Conservation (phyloP, 305 asterid genomes). For the Fraxinus greggii region DNA sequence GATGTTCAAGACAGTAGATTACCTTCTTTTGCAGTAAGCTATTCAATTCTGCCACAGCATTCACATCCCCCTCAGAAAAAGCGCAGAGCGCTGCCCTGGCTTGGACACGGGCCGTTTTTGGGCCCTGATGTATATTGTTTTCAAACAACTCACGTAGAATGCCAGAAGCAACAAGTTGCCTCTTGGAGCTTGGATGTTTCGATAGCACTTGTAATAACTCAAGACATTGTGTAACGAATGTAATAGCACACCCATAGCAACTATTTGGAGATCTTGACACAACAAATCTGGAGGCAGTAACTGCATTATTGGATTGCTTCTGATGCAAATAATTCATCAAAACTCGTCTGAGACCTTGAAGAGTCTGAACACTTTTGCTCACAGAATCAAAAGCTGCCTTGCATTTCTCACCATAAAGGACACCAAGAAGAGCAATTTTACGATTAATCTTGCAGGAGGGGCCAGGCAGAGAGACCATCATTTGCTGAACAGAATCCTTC, state of each 20-base stretch:
- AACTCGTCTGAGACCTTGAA: slow-evolving; percentile 96
- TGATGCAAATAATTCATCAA: slow-evolving; percentile 93
- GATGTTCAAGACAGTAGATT: slow-evolving; percentile 95
- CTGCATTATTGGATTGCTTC: slow-evolving; percentile 74
- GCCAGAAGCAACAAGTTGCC: slow-evolving; percentile 93
- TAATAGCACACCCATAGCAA: slow-evolving; percentile 98
- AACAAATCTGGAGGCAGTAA: slow-evolving; percentile 84
- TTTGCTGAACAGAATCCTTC: slow-evolving; percentile 99
- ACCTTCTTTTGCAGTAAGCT: slow-evolving; percentile 87
- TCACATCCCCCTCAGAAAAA: slow-evolving; percentile 90
- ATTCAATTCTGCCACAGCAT: slow-evolving; percentile 89
- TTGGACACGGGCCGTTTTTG: slow-evolving; percentile 95
- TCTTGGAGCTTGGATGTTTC: slow-evolving; percentile 76
- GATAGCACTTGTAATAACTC: slow-evolving; percentile 93
- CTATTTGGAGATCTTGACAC: slow-evolving; percentile 87
- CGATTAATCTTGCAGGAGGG: slow-evolving; percentile 99
- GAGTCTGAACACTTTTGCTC: slow-evolving; percentile 99
- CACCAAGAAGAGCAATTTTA: slow-evolving; percentile 99
- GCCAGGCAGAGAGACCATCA: slow-evolving; percentile 99
- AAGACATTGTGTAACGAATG: slow-evolving; percentile 91
- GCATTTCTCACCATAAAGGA: slow-evolving; percentile 98
- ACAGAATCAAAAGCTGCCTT: slow-evolving; percentile 99
- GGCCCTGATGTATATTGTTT: slow-evolving; percentile 98
- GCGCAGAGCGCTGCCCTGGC: slow-evolving; percentile 99
- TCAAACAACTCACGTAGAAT: slow-evolving; percentile 93